Evolutionary conservation across 2,329 filamentous ascomycete genomes (phyloP), one percentile per base, ranked within the genome.

Genomic region (Curvularia eragrostidis): DNA sequence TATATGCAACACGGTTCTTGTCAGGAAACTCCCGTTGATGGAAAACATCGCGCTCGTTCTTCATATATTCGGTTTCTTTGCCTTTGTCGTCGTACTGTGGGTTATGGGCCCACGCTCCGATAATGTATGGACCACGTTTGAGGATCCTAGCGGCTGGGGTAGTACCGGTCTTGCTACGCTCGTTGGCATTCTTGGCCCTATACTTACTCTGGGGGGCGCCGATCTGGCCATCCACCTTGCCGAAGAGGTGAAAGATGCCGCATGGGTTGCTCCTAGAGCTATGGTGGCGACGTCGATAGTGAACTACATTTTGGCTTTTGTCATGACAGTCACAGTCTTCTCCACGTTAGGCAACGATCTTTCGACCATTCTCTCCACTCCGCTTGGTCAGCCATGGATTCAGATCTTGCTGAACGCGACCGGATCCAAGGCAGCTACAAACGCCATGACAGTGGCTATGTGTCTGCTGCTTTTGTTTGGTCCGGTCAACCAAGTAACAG

Each of bases 11-110:
- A 77, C 76, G n/a, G 48, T 76, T 5, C 57, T 79, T 2, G 74
- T 74, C 19, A 75, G 73, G 48, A 55, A 58, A n/a, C 75, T 49
- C 68, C 77, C 66, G 76, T 77, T 58, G 18, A 54, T 68, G 43
- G 62, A 69, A 49, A 47, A 57, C 8, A 34, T 64, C n/a, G 72
- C 80, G 13, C 64, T 83, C 6, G 69, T 80, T 13, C 52, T 84
- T 3, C 81, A 84, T 55, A 67, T 83, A 23, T 62, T 79, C 18
- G 82, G 81, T 3, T 80, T 84, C 61, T 79, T 84, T 57, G 80
- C 76, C 2, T 75, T 83, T 56, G 60, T 84, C 9, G 76, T 82
- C 5, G 53, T 59, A 7, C 50, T 69, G 2, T 62, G 58, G 63
- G 55, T 60, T n/a, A 48, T 66, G 28, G 66, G 54, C 8, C 73